A percentile compares a stretch with the other conserved stretches of the same genome.
Evolutionary conservation across 2,329 filamentous ascomycete species (phyloP).

Genomic region (Myriosclerotinia duriaeana): DNA sequence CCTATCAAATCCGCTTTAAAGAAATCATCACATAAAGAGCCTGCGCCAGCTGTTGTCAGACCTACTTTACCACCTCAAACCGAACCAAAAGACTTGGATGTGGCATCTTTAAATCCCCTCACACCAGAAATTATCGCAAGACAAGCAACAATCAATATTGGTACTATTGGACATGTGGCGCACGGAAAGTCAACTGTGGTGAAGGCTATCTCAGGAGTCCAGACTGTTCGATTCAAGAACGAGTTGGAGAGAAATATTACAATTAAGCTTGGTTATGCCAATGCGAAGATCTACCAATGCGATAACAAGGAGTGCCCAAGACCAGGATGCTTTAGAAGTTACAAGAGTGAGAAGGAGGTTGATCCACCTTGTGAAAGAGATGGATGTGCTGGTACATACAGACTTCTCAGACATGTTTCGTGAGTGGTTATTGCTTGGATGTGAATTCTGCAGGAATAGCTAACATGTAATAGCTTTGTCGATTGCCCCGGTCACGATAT

Average conservation of each 20-base stretch:
- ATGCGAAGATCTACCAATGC: slow-evolving; percentile 99
- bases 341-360: slow-evolving; percentile 98
- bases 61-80: slow-evolving; percentile 84
- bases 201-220: slow-evolving; percentile 97
- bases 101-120: slow-evolving; percentile 75
- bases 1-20: slow-evolving; percentile 83
- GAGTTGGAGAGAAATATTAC: slow-evolving; percentile 99
- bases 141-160: slow-evolving; percentile 98
- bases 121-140: slow-evolving; percentile 96
- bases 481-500: slow-evolving; percentile 99
- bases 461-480: slow-evolving; percentile 67
- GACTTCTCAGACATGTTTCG: slow-evolving; percentile 88
- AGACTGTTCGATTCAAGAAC: slow-evolving; percentile 99
- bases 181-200: slow-evolving; percentile 99
- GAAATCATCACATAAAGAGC: slow-evolving; percentile 60
- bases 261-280: slow-evolving; percentile 99
- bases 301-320: slow-evolving; percentile 88
- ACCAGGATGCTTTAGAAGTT: slow-evolving; percentile 93
- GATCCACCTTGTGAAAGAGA: slow-evolving; percentile 94
- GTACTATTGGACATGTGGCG: slow-evolving; percentile 96
- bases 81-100: slow-evolving; percentile 83
- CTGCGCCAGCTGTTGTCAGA: slow-evolving; percentile 57
- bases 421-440: slow-evolving; percentile 50
- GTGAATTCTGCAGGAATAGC: slow-evolving; percentile 26
- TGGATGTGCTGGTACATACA: slow-evolving; percentile 83